phyloP scores from a whole-genome alignment of 1,139 yeast species.

The Yamadazyma diddensiae region DNA sequence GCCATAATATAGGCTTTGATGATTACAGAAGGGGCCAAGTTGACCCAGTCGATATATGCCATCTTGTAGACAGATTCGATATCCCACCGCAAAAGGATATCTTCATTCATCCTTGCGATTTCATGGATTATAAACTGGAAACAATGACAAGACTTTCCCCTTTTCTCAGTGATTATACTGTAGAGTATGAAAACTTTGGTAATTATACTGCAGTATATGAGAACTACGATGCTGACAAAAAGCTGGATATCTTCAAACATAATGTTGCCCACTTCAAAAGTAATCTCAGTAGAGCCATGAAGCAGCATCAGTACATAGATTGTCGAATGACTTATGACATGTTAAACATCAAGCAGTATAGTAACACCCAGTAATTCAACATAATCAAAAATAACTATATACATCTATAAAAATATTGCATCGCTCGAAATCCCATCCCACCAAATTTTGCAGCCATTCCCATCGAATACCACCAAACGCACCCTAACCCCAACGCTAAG shows the following conservation, averaged over 20 bases:
- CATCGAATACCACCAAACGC: neutral
- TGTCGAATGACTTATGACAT: neutral
- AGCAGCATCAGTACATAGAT: neutral
- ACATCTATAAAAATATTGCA: too few relatives aligned
- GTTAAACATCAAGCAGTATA: neutral
- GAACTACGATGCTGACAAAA: conserved; percentile 5
- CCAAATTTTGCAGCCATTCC: neutral
- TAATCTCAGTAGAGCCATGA: conserved; percentile 1
- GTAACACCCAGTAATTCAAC: too few relatives aligned
- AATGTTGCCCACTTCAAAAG: conserved; percentile 3
- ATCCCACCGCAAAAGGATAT: conserved; percentile 5
- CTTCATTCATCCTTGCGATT: conserved; percentile 15
- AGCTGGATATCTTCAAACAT: neutral
- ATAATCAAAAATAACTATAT: too few relatives aligned
- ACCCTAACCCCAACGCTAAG: neutral
- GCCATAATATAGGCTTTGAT: conserved; percentile 8
- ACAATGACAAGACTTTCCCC: conserved; percentile 4
- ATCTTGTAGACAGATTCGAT: conserved; percentile 6
- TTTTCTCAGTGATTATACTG: conserved; percentile 4
- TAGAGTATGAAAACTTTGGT: conserved; percentile 9
- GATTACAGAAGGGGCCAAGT: conserved; percentile 7
- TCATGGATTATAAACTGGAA: conserved; percentile 12
- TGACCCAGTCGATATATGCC: conserved; percentile 1
- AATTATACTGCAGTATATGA: conserved; percentile 8
- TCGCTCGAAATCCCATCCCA: too few relatives aligned